A percentile compares a stretch with the other conserved stretches of the same genome.
Conservation (phyloP, 208 protist species). For the Phytomonas sp. region DNA sequence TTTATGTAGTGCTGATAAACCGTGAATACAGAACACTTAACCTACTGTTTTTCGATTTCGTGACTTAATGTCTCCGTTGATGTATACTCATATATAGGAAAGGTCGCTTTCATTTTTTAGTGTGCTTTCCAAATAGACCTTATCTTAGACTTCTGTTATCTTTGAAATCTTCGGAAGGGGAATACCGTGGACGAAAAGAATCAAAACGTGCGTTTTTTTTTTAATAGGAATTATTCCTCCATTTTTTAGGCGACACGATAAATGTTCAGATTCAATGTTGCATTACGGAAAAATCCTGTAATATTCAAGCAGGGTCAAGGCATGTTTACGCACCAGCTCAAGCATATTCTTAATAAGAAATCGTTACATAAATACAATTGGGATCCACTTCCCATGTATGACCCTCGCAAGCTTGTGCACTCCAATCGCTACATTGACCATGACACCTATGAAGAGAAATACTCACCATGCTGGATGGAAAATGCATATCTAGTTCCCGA, state of each 20-base stretch:
- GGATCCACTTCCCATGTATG: constrained; percentile 88
- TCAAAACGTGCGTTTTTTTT: not conserved
- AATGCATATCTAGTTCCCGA: constrained; percentile 73
- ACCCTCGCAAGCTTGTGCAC: constrained; percentile 80
- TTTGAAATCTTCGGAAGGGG: not conserved
- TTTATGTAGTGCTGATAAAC: not conserved
- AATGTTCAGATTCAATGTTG: constrained; percentile 46
- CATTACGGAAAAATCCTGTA: constrained; percentile 75
- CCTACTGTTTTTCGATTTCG: not conserved
- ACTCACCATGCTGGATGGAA: constrained; percentile 74
- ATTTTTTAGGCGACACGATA: constrained; percentile 7
- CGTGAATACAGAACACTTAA: not conserved
- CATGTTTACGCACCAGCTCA: constrained; percentile 88
- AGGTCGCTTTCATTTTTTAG: not conserved
- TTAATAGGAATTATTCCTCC: constrained; percentile 2
- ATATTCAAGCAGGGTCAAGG: constrained; percentile 88
- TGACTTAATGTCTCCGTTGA: not conserved
- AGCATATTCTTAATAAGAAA: constrained; percentile 88
- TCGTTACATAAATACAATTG: constrained; percentile 82
- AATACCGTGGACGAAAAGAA: not conserved
- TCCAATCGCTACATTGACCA: constrained; percentile 68
- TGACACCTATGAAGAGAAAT: constrained; percentile 73
- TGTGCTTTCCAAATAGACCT: not conserved
- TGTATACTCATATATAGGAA: not conserved
- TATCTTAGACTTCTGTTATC: not conserved